Conservation (phyloP, 306 rosid species). For the Oemleria cerasiformis region DNA sequence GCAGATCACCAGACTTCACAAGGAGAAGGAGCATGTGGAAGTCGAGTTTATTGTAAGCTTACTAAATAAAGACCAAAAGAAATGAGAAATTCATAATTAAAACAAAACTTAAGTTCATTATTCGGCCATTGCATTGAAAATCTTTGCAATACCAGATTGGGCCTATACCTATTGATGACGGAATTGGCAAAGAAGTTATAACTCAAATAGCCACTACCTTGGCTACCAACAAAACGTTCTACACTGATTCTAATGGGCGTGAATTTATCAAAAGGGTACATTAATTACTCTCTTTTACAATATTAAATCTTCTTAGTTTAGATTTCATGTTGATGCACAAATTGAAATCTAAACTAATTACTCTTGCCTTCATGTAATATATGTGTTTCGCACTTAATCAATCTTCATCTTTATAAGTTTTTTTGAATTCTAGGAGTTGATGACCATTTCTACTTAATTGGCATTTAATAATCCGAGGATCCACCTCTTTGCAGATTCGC, state of each 20-base stretch:
- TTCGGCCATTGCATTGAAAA: slow-evolving; percentile 13
- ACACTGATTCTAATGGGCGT: slow-evolving; percentile 89
- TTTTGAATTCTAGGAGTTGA: slow-evolving; percentile 14
- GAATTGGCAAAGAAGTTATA: slow-evolving; percentile 77
- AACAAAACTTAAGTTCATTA: slow-evolving; percentile 2
- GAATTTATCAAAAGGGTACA: slow-evolving; percentile 82
- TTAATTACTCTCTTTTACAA: slow-evolving; percentile 9
- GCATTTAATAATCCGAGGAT: neutral
- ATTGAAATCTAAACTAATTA: too few relatives aligned
- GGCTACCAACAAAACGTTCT: slow-evolving; percentile 71
- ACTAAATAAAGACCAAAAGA: neutral
- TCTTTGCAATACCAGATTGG: slow-evolving; percentile 61
- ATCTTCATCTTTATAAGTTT: neutral
- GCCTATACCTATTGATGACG: slow-evolving; percentile 79
- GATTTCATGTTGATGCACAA: slow-evolving; percentile 2
- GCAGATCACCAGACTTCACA: slow-evolving; percentile 79
- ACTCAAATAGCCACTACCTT: slow-evolving; percentile 61
- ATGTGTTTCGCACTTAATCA: neutral
- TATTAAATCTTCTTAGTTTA: neutral
- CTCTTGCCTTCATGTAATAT: neutral
- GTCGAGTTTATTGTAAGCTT: slow-evolving; percentile 82
- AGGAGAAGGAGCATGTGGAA: slow-evolving; percentile 90
- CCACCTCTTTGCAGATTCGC: slow-evolving; percentile 38
- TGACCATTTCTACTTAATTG: neutral
- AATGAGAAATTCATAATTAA: neutral